Conservation (phyloP, 768 basidiomycete genomes). For the Tricholoma hemisulphureum region DNA sequence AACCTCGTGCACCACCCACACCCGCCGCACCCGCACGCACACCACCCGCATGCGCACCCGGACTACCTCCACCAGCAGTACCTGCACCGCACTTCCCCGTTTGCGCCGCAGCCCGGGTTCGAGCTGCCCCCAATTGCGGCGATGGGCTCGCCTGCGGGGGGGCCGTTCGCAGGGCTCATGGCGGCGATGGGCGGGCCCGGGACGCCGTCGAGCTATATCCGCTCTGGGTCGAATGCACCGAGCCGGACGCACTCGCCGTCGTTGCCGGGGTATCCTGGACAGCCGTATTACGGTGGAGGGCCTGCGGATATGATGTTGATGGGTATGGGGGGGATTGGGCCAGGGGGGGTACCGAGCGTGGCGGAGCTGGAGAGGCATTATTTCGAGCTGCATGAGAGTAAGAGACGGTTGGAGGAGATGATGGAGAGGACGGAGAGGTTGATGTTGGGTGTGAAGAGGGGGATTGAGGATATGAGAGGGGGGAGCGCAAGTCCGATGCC, state of each 20-base stretch:
- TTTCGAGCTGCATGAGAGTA: constrained; percentile 58
- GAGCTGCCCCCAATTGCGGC: constrained; percentile 60
- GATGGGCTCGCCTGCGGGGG: constrained; percentile 23
- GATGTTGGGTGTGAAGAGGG: constrained; percentile 69
- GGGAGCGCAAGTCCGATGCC: constrained; percentile 11
- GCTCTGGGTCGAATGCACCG: constrained; percentile 64
- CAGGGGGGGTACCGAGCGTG: constrained; percentile 40
- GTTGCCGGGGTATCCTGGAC: constrained; percentile 39
- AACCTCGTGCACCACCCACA: constrained; percentile 6
- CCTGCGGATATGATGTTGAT: constrained; percentile 36
- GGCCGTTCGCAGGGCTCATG: constrained; percentile 2
- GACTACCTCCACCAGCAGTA: constrained; percentile 10
- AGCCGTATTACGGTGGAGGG: constrained; percentile 29
- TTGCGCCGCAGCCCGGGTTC: constrained; percentile 33
- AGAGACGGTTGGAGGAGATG: constrained; percentile 68
- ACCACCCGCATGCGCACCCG: constrained; percentile 3
- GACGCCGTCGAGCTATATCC: constrained; percentile 56
- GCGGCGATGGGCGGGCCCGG: constrained; percentile 32
- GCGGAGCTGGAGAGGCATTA: constrained; percentile 74
- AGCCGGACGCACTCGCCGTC: constrained; percentile 71
- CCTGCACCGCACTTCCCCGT: constrained; percentile 12
- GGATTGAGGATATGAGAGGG: constrained; percentile 71
- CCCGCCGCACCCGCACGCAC: constrained; percentile 1
- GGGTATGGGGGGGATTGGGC: constrained; percentile 23
- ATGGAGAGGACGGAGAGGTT: constrained; percentile 71